These are phyloP conservation scores for Candida sojae DNA, from an alignment of 1,139 yeast species.

Conservation along the genomic window DNA sequence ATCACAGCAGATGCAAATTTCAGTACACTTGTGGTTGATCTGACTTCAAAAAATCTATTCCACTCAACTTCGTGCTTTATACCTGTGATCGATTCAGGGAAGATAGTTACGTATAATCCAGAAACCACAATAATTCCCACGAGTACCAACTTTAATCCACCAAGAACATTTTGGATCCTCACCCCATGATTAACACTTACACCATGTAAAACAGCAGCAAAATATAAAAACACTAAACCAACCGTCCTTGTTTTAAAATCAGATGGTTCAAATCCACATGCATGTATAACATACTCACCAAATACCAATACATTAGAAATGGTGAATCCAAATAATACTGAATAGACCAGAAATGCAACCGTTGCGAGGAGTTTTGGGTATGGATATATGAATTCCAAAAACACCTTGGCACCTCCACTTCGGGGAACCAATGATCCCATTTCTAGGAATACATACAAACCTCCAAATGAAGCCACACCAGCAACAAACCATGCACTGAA, in stretches of 20 bases:
- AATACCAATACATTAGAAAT: slow-evolving; percentile 68
- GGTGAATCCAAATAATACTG: slow-evolving; percentile 64
- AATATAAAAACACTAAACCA: slow-evolving; percentile 46
- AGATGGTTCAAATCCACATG: slow-evolving; percentile 43
- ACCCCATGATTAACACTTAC: slow-evolving; percentile 55
- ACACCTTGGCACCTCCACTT: slow-evolving; percentile 75
- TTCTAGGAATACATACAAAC: slow-evolving; percentile 65
- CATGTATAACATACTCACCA: slow-evolving; percentile 63
- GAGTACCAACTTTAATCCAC: slow-evolving; percentile 51
- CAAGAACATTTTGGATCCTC: slow-evolving; percentile 56
- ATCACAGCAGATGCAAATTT: slow-evolving; percentile 57
- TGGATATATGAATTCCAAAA: slow-evolving; percentile 63
- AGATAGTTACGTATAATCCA: slow-evolving; percentile 49
- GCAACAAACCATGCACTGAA: slow-evolving; percentile 64
- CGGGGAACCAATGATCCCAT: slow-evolving; percentile 70
- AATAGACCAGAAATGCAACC: slow-evolving; percentile 57
- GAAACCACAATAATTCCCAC: slow-evolving; percentile 50
- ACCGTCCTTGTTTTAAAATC: slow-evolving; percentile 42
- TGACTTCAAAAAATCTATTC: slow-evolving; percentile 29
- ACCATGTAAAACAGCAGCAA: slow-evolving; percentile 53
- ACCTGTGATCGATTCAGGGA: slow-evolving; percentile 45
- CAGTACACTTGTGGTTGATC: slow-evolving; percentile 37
- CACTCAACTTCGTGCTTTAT: slow-evolving; percentile 41
- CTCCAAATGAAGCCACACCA: slow-evolving; percentile 63
- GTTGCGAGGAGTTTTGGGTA: slow-evolving; percentile 61